Conservation (phyloP, 179 eudicot species). For the Heliamphora ciliata region DNA sequence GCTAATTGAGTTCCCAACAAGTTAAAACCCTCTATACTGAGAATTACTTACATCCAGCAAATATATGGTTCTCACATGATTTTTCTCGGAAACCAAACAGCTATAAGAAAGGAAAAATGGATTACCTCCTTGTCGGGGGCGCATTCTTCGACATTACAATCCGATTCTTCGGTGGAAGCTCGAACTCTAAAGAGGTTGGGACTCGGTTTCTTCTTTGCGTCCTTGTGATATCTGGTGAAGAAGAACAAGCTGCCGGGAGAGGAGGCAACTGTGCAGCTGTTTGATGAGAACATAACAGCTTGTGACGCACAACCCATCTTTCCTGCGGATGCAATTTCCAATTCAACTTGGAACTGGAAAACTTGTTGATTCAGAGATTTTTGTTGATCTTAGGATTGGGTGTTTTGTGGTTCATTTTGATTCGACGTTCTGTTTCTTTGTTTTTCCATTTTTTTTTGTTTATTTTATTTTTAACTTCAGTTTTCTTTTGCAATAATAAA, state of each 20-base stretch:
- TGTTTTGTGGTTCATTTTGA: slow-evolving; percentile 21
- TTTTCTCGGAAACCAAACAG: no score
- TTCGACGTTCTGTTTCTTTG: not conserved
- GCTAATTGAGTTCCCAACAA: no score
- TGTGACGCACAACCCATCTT: slow-evolving; percentile 14
- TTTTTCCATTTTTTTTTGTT: no score
- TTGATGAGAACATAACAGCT: slow-evolving; percentile 15
- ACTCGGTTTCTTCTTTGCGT: slow-evolving; percentile 16
- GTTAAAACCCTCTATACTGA: no score
- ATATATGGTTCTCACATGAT: no score
- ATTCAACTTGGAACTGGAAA: not conserved
- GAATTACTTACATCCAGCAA: no score
- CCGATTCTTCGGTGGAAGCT: slow-evolving; percentile 57
- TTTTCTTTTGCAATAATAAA: no score
- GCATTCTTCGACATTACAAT: slow-evolving; percentile 86
- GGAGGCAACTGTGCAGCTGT: slow-evolving; percentile 20
- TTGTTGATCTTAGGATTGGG: not conserved
- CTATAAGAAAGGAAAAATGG: no score
- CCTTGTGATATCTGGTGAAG: slow-evolving; percentile 20
- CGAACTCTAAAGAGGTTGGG: slow-evolving; percentile 31
- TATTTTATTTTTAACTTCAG: no score
- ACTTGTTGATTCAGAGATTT: not conserved
- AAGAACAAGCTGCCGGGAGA: slow-evolving; percentile 17
- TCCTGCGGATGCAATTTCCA: no score
- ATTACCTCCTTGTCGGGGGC: slow-evolving; percentile 96